Percentiles rank a stretch among this genome's conserved stretches.
These are phyloP conservation scores for Solanum bulbocastanum DNA, from an alignment of 257 asterid species.

Conservation along the genomic window DNA sequence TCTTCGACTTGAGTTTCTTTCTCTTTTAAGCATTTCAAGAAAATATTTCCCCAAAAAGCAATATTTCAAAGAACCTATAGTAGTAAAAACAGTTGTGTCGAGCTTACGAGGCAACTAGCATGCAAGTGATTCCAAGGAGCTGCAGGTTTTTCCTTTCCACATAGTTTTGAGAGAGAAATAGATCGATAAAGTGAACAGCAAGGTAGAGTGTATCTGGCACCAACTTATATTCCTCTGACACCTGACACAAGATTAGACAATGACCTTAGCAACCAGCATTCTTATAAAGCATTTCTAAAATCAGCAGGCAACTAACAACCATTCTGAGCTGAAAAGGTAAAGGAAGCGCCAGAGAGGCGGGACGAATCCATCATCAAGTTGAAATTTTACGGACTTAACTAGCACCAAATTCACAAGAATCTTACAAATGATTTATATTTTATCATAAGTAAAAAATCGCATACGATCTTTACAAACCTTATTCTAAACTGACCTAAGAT, in stretches of 20 bases:
- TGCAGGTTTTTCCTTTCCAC: slow-evolving; percentile 68
- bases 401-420: background rate
- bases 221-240: slow-evolving; percentile 61
- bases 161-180: slow-evolving; percentile 53
- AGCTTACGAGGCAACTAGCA: slow-evolving; percentile 92
- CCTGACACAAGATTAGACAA: slow-evolving; percentile 31
- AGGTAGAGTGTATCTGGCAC: slow-evolving; percentile 79
- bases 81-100: background rate
- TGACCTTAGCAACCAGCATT: background rate
- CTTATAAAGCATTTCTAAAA: background rate
- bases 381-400: background rate
- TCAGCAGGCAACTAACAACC: background rate
- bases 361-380: background rate
- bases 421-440: background rate
- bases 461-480: background rate
- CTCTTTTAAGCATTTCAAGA: background rate
- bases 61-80: background rate
- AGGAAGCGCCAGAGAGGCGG: background rate
- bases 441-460: background rate
- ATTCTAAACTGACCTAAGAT: background rate
- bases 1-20: background rate
- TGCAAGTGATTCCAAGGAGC: slow-evolving; percentile 83
- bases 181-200: slow-evolving; percentile 66
- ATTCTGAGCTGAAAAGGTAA: background rate
- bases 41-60: background rate